Conservation (phyloP, 306 rosid species). For the Cicer bijugum region DNA sequence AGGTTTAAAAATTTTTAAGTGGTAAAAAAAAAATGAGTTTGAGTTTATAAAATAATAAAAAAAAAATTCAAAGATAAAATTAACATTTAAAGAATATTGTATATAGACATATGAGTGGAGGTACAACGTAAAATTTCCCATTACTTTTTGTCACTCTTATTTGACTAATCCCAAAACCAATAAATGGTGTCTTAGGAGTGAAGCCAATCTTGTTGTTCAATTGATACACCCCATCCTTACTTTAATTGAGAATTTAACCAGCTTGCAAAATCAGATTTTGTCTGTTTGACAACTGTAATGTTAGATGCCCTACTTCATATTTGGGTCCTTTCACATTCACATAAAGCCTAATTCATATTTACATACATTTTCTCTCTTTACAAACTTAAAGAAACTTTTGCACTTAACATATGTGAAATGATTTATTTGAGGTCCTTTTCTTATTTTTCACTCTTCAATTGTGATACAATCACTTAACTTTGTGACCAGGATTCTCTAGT, state of each 20-base stretch:
- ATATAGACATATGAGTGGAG: no score
- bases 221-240: conserved; percentile 40
- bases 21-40: no score
- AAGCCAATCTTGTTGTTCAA: conserved; percentile 40
- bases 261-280: conserved; percentile 43
- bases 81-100: no score
- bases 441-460: conserved; percentile 9
- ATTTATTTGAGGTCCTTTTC: conserved; percentile 11
- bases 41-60: no score
- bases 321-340: conserved; percentile 30
- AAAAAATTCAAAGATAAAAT: no score
- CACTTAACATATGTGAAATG: conserved; percentile 18
- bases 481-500: no score
- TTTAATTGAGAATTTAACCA: conserved; percentile 29
- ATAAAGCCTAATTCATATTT: conserved; percentile 9
- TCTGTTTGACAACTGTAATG: conserved; percentile 46
- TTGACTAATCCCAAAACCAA: conserved; percentile 39
- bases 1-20: no score
- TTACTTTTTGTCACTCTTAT: conserved; percentile 39
- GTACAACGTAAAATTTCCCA: no score
- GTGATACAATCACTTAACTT: conserved; percentile 36
- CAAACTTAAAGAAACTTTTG: conserved; percentile 31
- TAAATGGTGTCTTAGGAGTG: conserved; percentile 1
- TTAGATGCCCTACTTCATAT: conserved; percentile 32
- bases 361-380: conserved; percentile 20